These are phyloP conservation scores for Termitomyces bulborhizus DNA, from an alignment of 768 basidiomycete genomes.

Conservation along the genomic window DNA sequence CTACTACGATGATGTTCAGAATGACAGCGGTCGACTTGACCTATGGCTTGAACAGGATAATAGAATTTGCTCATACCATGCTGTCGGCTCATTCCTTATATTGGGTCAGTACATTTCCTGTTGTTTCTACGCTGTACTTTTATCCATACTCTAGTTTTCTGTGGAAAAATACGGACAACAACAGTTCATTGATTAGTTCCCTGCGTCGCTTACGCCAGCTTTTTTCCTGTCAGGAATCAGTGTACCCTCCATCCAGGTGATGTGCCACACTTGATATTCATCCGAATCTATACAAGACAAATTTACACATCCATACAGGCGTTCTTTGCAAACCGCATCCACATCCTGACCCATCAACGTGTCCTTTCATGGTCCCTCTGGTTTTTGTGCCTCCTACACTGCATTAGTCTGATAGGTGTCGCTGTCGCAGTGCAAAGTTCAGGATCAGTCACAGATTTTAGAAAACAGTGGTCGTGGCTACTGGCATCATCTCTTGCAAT, in stretches of 20 bases:
- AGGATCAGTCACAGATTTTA: background rate
- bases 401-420: background rate
- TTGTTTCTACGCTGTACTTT: background rate
- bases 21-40: background rate
- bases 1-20: background rate
- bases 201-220: background rate
- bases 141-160: background rate
- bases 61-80: constrained; percentile 2
- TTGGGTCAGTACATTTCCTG: background rate
- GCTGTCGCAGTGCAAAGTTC: background rate
- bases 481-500: constrained; percentile 4
- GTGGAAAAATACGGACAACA: constrained; percentile 7
- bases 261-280: too few species aligned
- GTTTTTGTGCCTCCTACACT: constrained; percentile 1
- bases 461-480: constrained; percentile 1
- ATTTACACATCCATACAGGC: constrained; percentile 1
- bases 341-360: background rate
- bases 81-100: background rate
- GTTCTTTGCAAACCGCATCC: constrained; percentile 10
- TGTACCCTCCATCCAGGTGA: constrained; percentile 5
- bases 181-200: background rate
- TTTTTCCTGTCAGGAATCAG: constrained; percentile 4
- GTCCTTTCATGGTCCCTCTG: background rate
- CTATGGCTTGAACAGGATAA: background rate
- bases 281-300: background rate